Conservation (phyloP, 176 grass and related monocot species). For the Aegilops sharonensis region DNA sequence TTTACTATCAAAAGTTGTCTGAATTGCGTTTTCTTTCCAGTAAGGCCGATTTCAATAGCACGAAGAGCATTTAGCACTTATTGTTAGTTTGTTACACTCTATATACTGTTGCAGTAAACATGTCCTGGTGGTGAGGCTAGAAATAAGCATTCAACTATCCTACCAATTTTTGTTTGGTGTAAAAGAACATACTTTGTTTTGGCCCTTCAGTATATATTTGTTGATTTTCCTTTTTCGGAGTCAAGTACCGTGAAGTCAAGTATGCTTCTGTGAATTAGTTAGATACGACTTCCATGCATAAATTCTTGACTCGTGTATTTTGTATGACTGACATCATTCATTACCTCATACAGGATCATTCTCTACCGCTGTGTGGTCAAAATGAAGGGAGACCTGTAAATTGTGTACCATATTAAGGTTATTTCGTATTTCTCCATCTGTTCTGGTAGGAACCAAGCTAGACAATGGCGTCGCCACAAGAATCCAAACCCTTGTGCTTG, state of each 20-base stretch:
- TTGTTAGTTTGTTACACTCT: neutral
- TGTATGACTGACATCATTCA: slow-evolving; percentile 16
- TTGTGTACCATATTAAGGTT: slow-evolving; percentile 49
- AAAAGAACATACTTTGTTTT: neutral
- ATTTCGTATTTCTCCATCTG: slow-evolving; percentile 28
- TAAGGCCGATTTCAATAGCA: neutral
- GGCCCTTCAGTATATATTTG: neutral
- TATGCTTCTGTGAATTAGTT: neutral
- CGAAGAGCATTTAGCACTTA: neutral
- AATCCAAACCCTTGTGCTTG: slow-evolving; percentile 46
- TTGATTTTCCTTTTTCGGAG: neutral
- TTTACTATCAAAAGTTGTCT: slow-evolving; percentile 16
- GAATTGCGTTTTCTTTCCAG: neutral
- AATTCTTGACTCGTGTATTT: slow-evolving; percentile 22
- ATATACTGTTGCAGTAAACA: neutral
- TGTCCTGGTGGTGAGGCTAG: neutral
- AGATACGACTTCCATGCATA: neutral
- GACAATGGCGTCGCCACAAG: slow-evolving; percentile 42
- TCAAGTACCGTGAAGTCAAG: neutral
- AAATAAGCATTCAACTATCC: neutral
- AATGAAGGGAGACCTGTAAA: slow-evolving; percentile 48
- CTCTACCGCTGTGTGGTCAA: slow-evolving; percentile 26
- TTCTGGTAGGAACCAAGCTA: slow-evolving; percentile 31
- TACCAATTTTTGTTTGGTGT: neutral
- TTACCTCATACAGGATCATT: slow-evolving; percentile 55